Base-by-base conservation (phyloP, 106 monocot genomes). In the Dendrobium nobile region DNA sequence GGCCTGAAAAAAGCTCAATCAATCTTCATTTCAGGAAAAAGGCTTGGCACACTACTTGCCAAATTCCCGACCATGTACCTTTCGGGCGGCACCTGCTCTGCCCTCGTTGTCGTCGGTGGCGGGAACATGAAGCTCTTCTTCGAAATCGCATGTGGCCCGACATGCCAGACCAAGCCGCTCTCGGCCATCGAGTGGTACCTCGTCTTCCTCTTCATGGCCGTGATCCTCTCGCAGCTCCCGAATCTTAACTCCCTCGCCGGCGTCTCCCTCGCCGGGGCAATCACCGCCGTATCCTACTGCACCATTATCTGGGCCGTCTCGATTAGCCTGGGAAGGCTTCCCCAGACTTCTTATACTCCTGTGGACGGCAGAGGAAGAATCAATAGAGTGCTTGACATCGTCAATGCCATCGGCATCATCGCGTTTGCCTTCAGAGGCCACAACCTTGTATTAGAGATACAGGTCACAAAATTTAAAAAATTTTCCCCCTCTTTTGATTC, bases 191-290 rank as follows among this genome's bases (percentile, higher is more conserved):
- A 97, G 77, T 97, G 96, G 96, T 97, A 94, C 89, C 73, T 97
- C 41, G 92, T 97, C 27, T 97, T 97, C 77, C 77, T 84, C 4
- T 97, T 90, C 76, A 74, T 90, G 0, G 96, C 96, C 0, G 78
- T 72, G 27, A 77, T 92, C 64, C 82, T 97, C 10, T 73, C 96
- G 2, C 96, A 97, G 75, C 90, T 97, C 64, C 96, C 96, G 3
- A 94, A 97, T 79, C 94, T 97, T 80, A 97, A 97, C 81, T 94
- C 96, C 67, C 89, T 97, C 17, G 96, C 94, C 26, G 94, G 94
- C 5, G 79, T 97, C 17, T 97, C 96, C 0, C 84, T 97, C 5
- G 41, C 92, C 41, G 96, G 94, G 4, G 88, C 90, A 0, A 22
- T 86, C 75, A 87, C 92, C 2, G 96, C 96, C 9, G 84, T 92